Conservation (phyloP, 129 eudicot genomes). For the Artemisia annua region DNA sequence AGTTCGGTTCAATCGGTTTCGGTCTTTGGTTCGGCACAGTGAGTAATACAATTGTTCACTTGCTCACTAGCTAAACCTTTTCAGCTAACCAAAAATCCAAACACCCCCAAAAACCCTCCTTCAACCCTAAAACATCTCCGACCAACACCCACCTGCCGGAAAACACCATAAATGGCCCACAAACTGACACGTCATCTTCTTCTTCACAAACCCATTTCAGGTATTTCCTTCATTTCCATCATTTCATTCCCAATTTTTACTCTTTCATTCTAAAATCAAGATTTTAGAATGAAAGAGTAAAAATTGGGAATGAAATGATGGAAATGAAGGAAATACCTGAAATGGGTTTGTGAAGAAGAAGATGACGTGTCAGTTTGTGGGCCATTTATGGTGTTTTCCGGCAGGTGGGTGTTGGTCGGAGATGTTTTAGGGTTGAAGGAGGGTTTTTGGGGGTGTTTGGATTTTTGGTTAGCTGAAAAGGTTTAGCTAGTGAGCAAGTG, state of each 20-base stretch:
- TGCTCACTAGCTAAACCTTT: neutral
- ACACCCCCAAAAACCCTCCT: conserved; percentile 35
- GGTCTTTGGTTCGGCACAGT: too few species aligned
- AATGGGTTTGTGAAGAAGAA: conserved; percentile 11
- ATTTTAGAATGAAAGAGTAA: neutral
- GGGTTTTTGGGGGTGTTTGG: conserved; percentile 32
- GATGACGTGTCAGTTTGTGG: conserved; percentile 24
- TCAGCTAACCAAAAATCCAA: neutral
- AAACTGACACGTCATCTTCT: conserved; percentile 25
- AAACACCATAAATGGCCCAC: conserved; percentile 21
- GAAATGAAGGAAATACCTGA: conserved; percentile 23
- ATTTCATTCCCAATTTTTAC: conserved; percentile 14
- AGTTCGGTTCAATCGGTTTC: too few species aligned
- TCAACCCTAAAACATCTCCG: conserved; percentile 25
- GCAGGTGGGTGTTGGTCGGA: conserved; percentile 4
- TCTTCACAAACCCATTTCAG: conserved; percentile 10
- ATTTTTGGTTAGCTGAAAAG: neutral
- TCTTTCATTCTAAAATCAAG: neutral
- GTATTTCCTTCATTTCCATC: conserved; percentile 21
- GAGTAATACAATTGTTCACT: too few species aligned
- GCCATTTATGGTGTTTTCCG: conserved; percentile 20
- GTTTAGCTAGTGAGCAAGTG: neutral
- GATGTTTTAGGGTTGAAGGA: conserved; percentile 22
- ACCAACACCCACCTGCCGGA: neutral
- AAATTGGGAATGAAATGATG: conserved; percentile 21